Evolutionary conservation across 768 basidiomycete species (phyloP).

Genomic region (Mycena rosella): DNA sequence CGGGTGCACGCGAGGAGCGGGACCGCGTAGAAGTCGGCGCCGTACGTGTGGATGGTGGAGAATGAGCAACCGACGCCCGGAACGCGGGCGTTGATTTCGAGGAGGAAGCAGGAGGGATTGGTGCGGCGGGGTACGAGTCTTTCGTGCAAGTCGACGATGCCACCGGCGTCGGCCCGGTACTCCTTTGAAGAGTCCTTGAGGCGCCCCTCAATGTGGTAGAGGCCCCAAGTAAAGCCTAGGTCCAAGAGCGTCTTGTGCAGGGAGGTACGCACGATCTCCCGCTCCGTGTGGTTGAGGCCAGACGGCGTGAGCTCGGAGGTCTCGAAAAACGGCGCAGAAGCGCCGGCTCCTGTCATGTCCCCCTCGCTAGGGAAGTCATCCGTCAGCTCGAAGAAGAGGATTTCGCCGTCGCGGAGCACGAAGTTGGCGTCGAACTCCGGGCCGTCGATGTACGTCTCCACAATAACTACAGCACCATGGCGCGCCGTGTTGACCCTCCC

Average conservation of each 20-base stretch:
- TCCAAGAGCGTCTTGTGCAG: slow-evolving; percentile 21
- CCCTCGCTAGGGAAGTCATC: slow-evolving; percentile 31
- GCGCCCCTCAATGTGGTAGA: slow-evolving; percentile 31
- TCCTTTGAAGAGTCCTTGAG: slow-evolving; percentile 29
- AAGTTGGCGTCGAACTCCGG: slow-evolving; percentile 33
- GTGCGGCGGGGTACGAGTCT: background rate
- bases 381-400: slow-evolving; percentile 27
- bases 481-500: slow-evolving; percentile 25
- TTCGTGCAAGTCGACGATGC: slow-evolving; percentile 18
- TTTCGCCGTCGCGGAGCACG: slow-evolving; percentile 23
- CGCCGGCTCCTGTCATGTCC: slow-evolving; percentile 14
- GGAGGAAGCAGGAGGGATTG: slow-evolving; percentile 21
- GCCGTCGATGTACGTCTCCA: slow-evolving; percentile 31
- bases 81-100: slow-evolving; percentile 32
- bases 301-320: slow-evolving; percentile 33
- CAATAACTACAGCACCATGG: slow-evolving; percentile 24
- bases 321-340: slow-evolving; percentile 25
- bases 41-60: slow-evolving; percentile 25
- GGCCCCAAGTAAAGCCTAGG: slow-evolving; percentile 29
- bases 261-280: slow-evolving; percentile 15
- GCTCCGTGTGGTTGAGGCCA: slow-evolving; percentile 2
- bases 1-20: slow-evolving; percentile 24
- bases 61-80: slow-evolving; percentile 29
- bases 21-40: slow-evolving; percentile 30
- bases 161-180: slow-evolving; percentile 15